A percentile compares a stretch with the other conserved stretches of the same genome.
These are phyloP conservation scores for Fragaria ananassa DNA, from an alignment of 306 rosid genomes.

Conservation along the genomic window DNA sequence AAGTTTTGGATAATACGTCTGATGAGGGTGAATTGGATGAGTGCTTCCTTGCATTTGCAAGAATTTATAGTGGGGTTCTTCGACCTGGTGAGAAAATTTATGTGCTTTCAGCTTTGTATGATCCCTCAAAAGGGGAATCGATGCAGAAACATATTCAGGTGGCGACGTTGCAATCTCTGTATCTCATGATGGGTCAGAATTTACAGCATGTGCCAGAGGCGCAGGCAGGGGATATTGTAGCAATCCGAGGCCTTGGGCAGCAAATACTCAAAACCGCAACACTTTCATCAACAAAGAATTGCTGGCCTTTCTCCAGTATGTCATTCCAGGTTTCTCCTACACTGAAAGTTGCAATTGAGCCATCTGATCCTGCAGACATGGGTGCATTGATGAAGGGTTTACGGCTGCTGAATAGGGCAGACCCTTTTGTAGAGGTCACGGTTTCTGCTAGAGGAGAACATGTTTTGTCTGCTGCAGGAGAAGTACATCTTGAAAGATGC, in stretches of 20 bases:
- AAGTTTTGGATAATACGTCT: constrained; percentile 27
- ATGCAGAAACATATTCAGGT: constrained; percentile 77
- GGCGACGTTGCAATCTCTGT: constrained; percentile 66
- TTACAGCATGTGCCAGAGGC: constrained; percentile 65
- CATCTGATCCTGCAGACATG: constrained; percentile 79
- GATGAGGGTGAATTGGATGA: constrained; percentile 67
- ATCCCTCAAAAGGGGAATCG: constrained; percentile 74
- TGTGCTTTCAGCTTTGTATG: constrained; percentile 87
- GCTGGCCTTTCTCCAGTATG: constrained; percentile 95
- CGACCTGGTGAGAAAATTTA: constrained; percentile 60
- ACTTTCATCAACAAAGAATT: constrained; percentile 70
- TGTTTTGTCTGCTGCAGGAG: constrained; percentile 87
- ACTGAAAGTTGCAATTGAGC: constrained; percentile 84
- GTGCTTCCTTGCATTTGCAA: constrained; percentile 88
- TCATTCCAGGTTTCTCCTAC: constrained; percentile 79
- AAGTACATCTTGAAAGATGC: constrained; percentile 93
- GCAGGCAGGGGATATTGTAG: constrained; percentile 78
- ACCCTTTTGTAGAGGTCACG: constrained; percentile 85
- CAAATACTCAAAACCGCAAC: constrained; percentile 89
- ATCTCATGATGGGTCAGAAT: constrained; percentile 95
- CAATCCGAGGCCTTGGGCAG: constrained; percentile 89
- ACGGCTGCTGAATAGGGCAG: constrained; percentile 81
- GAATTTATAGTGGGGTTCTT: constrained; percentile 84
- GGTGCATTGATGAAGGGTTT: constrained; percentile 68
- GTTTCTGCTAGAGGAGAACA: constrained; percentile 82